These are phyloP conservation scores for Zea mays DNA, from an alignment of 176 grass and related monocot genomes.

Conservation along the genomic window DNA sequence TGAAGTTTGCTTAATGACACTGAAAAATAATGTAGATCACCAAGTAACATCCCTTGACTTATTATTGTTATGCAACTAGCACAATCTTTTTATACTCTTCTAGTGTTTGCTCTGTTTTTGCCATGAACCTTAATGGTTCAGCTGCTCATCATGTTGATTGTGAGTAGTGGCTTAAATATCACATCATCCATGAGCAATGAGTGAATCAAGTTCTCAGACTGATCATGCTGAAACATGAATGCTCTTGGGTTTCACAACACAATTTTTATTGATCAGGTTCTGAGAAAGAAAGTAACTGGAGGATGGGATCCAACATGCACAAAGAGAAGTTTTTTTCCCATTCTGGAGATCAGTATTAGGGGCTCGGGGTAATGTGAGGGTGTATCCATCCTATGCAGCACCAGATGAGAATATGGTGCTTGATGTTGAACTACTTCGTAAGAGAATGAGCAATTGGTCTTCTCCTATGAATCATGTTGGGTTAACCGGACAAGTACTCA, in stretches of 20 bases:
- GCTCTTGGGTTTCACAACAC: not conserved
- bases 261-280: not conserved
- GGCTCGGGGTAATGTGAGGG: not conserved
- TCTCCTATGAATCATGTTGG: not conserved
- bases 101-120: not conserved
- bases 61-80: not conserved
- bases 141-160: not conserved
- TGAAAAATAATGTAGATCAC: too few relatives aligned
- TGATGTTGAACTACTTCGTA: not conserved
- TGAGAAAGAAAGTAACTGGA: not conserved
- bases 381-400: not conserved
- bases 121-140: not conserved
- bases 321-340: not conserved
- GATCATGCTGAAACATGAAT: not conserved
- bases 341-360: not conserved
- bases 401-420: not conserved
- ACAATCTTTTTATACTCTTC: not conserved
- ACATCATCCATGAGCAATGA: not conserved
- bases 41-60: not conserved
- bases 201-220: not conserved
- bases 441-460: not conserved
- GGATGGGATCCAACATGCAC: constrained; percentile 5
- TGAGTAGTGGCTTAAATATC: not conserved
- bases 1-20: too few relatives aligned
- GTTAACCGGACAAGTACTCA: not conserved